Evolutionary conservation across 2,329 filamentous ascomycete species (phyloP), one percentile per base, ranked within the genome.

Genomic region (Clonostachys rhizophaga): DNA sequence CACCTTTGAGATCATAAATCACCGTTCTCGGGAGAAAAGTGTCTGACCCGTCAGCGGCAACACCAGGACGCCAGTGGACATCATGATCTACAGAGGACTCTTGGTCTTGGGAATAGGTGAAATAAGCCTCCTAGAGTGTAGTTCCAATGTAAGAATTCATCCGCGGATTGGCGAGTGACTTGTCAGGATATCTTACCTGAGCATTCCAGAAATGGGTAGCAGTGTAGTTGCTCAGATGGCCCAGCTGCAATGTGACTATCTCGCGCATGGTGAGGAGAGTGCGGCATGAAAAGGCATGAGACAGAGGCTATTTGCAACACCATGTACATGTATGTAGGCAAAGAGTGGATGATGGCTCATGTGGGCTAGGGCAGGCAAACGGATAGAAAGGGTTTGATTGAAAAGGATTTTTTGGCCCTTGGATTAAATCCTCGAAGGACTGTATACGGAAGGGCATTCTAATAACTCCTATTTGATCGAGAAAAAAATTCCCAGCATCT

Each of bases 171-270:
- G 14, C 11, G 17, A n/a, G 33, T 45, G 5, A 12, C 20, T 12
- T 13, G 18, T 30, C 7, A 4, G 9, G 9, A 30, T 13, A 24
- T 30, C 61, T 52, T 59, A 89, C 89, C 75, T 96, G 92, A 6
- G 88, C 77, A 59, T 99, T 99, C 94, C 94, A 99, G 66, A 96
- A 99, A 71, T 99, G 94, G 0, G 91, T 95, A 33, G 87, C 91
- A 18, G 95, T 72, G 60, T 96, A 95, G 66, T 99, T 99, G 64
- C 88, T 91, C 62, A 88, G 84, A 63, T 95, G 87, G 40, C 94
- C 94, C 50, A 97, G 83, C 74, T 99, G 94, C 42, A 99, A 74
- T 1, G 92, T 96, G 51, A 99, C 76, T 51, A 97, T 90, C 69
- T 99, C 94, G 68, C 91, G 90, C 94, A 99, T 97, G 5, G 24